A percentile compares a stretch with the other conserved stretches of the same genome.
phyloP scores from a whole-genome alignment of 768 basidiomycete genomes.

The Leccinum longicurvipes region DNA sequence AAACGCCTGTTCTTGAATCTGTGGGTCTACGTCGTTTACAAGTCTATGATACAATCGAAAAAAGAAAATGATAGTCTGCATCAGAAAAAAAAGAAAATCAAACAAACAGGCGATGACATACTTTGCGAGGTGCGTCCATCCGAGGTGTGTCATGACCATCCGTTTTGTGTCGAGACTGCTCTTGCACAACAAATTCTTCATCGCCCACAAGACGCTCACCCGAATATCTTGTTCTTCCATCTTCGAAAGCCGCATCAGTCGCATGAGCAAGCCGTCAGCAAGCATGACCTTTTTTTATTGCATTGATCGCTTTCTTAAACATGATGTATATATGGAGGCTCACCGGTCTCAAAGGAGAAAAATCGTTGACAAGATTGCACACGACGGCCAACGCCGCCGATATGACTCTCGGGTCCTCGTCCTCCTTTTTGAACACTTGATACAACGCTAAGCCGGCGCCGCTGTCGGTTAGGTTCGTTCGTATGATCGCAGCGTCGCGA shows the following conservation, averaged over 20 bases:
- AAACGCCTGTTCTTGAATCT: conserved; percentile 69
- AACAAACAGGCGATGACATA: conserved; percentile 31
- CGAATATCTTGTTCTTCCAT: conserved; percentile 54
- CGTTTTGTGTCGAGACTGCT: conserved; percentile 57
- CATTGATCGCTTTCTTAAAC: conserved; percentile 1
- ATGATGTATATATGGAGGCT: neutral
- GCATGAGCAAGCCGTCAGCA: conserved; percentile 61
- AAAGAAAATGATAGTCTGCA: neutral
- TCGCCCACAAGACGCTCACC: conserved; percentile 77
- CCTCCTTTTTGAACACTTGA: conserved; percentile 49
- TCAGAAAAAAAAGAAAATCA: neutral
- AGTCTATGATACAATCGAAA: conserved; percentile 40
- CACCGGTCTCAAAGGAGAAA: conserved; percentile 75
- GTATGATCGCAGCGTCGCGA: conserved; percentile 72
- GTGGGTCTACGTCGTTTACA: conserved; percentile 48
- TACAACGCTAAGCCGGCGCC: conserved; percentile 74
- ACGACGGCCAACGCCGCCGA: conserved; percentile 70
- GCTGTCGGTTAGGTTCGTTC: conserved; percentile 82
- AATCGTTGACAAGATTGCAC: conserved; percentile 84
- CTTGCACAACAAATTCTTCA: conserved; percentile 79
- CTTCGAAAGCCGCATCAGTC: conserved; percentile 58
- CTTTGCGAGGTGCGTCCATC: conserved; percentile 61
- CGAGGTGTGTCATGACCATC: conserved; percentile 63
- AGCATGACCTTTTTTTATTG: conserved; percentile 52
- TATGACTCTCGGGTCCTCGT: conserved; percentile 68